Evolutionary conservation across 2,329 filamentous ascomycete genomes (phyloP), one percentile per base, ranked within the genome.

Genomic region (Xylariaceae sp.): DNA sequence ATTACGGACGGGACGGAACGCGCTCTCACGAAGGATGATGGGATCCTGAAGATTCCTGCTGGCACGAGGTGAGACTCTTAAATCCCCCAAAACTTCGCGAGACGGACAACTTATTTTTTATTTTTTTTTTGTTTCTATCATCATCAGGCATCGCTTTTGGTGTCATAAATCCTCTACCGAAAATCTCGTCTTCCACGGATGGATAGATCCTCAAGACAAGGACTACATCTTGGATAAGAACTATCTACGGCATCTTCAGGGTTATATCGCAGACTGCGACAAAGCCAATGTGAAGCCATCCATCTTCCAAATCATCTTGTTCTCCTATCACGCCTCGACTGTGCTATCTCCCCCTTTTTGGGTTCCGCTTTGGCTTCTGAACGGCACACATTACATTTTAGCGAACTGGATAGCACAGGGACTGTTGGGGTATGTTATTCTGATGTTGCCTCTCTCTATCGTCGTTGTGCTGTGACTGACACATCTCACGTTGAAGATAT

Each of bases 141-240:
- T 39, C 6, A 34, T 34, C 32, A 62, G 59, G 6, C 60, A 62
- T 45, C 44, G 50, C 9, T 62, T 62, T 50, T 62, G 60, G 59
- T 54, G 53, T 12, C 54, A 60, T 32, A n/a, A 35, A 11, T 57
- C 55, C 5, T 29, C 45, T 30, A 55, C 42, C 3, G 60, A 62
- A 41, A 42, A 42, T 29, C 51, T 62, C 40, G 42, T 62, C 37
- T 62, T 62, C 55, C 41, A 30, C 26, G 53, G 43, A 37, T 61
- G 60, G 59, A 49, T 48, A 5, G 53, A 61, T 30, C 59, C 59
- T 50, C 30, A 57, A 26, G 54, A 54, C 19, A 46, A n/a, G 26
- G 48, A 61, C 47, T 43, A 57, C 37, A 56, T 51, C 11, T 51
- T 63, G 29, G 59, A 63, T 44, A 37, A 39, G 42, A 57, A 53